Percentiles rank a stretch among this genome's conserved stretches.
Evolutionary conservation across 352 stramenopile genomes (phyloP).

Genomic region (Thraustotheca clavata): DNA sequence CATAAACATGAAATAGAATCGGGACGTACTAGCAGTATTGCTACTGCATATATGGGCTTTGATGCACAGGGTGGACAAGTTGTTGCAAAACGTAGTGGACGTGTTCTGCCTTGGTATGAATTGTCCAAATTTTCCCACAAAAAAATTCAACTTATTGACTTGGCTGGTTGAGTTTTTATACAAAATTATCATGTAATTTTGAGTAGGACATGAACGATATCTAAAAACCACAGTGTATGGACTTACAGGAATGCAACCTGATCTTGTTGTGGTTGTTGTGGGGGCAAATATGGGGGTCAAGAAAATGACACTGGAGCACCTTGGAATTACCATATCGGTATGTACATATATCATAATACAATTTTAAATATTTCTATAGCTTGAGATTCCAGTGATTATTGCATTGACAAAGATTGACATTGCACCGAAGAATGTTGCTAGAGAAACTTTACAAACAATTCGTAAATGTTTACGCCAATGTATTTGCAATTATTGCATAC

Average conservation of each 20-base stretch:
- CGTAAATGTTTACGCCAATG: conserved; percentile 79
- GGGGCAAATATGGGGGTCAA: conserved; percentile 93
- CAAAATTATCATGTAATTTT: neutral
- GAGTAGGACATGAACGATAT: conserved; percentile 97
- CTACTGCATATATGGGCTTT: conserved; percentile 78
- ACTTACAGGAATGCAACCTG: conserved; percentile 94
- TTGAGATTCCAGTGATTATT: conserved; percentile 91
- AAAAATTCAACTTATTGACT: conserved; percentile 80
- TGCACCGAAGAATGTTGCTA: conserved; percentile 86
- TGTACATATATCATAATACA: neutral
- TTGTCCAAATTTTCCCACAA: conserved; percentile 71
- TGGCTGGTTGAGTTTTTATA: conserved; percentile 29
- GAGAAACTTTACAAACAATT: conserved; percentile 86
- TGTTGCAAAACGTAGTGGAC: conserved; percentile 57
- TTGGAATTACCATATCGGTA: conserved; percentile 86
- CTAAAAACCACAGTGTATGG: conserved; percentile 99
- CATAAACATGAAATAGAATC: conserved; percentile 81
- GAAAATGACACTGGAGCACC: conserved; percentile 90
- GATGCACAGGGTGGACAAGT: conserved; percentile 66
- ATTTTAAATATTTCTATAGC: conserved; percentile 23
- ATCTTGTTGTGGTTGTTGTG: conserved; percentile 92
- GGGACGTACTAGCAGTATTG: conserved; percentile 75
- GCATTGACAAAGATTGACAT: conserved; percentile 94
- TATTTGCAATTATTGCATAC: conserved; percentile 17
- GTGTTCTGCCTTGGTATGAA: conserved; percentile 71